These are phyloP conservation scores for Hysterangium stoloniferum DNA, from an alignment of 768 basidiomycete species.

Conservation along the genomic window DNA sequence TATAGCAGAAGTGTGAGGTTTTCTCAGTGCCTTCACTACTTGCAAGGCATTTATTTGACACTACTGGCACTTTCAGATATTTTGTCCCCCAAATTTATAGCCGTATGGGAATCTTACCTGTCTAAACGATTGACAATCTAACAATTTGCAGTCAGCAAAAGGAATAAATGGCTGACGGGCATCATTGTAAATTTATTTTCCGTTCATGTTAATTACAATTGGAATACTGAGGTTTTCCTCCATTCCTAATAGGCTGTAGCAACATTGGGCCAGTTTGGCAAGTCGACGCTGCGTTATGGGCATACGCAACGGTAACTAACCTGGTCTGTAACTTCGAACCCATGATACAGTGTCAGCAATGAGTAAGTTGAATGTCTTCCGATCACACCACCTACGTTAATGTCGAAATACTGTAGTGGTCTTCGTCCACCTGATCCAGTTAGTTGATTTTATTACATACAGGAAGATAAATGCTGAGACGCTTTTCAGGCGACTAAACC, in stretches of 20 bases:
- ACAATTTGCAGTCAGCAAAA: not conserved
- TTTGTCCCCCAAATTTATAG: conserved; percentile 1
- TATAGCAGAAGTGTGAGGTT: not conserved
- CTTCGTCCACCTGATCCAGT: not conserved
- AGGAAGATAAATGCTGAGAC: too few relatives aligned
- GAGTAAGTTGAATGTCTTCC: not conserved
- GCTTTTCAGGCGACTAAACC: not conserved
- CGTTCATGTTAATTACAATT: not conserved
- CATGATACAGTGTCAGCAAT: not conserved
- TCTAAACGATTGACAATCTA: not conserved
- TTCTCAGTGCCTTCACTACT: not conserved
- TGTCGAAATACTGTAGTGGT: not conserved
- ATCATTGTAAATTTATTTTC: not conserved
- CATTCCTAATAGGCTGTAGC: not conserved
- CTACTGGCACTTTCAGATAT: not conserved
- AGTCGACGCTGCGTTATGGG: not conserved
- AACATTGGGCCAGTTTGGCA: not conserved
- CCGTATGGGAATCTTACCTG: not conserved
- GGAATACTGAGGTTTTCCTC: too few relatives aligned
- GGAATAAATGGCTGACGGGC: not conserved
- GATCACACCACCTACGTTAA: not conserved
- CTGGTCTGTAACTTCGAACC: too few relatives aligned
- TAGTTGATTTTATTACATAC: too few relatives aligned
- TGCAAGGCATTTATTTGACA: not conserved
- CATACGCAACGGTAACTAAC: not conserved